Conservation (phyloP, 345 rosid genomes). For the Melaleuca alternifolia region DNA sequence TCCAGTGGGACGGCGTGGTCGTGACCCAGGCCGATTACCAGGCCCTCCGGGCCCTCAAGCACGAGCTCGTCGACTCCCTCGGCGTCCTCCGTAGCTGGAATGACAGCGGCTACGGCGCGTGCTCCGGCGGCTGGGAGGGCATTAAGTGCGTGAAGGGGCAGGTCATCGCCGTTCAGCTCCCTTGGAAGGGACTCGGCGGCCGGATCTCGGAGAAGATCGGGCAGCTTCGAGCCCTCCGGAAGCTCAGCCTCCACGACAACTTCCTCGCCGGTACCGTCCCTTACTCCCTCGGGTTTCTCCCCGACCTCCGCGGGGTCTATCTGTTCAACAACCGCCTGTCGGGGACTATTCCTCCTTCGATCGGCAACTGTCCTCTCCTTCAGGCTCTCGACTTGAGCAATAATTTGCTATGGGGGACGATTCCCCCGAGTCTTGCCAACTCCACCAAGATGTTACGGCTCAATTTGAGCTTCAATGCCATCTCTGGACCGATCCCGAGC, state of each 20-base stretch:
- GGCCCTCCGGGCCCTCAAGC: constrained; percentile 63
- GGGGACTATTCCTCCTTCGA: constrained; percentile 67
- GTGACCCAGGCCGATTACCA: constrained; percentile 61
- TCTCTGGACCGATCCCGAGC: constrained; percentile 50
- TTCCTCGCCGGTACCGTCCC: constrained; percentile 59
- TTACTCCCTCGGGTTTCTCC: constrained; percentile 64
- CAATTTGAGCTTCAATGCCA: constrained; percentile 59
- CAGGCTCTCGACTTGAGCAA: constrained; percentile 70
- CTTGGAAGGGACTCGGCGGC: constrained; percentile 84
- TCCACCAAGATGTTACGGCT: constrained; percentile 57
- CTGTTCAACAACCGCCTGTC: constrained; percentile 88
- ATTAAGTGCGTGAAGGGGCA: constrained; percentile 85
- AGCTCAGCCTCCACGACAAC: constrained; percentile 82
- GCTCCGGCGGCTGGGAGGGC: constrained; percentile 87
- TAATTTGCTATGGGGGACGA: constrained; percentile 45
- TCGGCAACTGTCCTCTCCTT: constrained; percentile 57
- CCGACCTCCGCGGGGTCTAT: constrained; percentile 62
- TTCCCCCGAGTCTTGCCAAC: constrained; percentile 62
- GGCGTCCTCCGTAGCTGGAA: constrained; percentile 78
- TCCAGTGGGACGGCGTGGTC: constrained; percentile 48
- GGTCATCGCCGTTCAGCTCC: constrained; percentile 78
- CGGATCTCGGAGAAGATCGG: constrained; percentile 73
- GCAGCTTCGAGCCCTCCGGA: constrained; percentile 60
- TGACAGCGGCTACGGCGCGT: constrained; percentile 40
- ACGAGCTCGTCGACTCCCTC: constrained; percentile 50